Evolutionary conservation across 768 basidiomycete species (phyloP), one percentile per base, ranked within the genome.

Genomic region (Russula abietina): DNA sequence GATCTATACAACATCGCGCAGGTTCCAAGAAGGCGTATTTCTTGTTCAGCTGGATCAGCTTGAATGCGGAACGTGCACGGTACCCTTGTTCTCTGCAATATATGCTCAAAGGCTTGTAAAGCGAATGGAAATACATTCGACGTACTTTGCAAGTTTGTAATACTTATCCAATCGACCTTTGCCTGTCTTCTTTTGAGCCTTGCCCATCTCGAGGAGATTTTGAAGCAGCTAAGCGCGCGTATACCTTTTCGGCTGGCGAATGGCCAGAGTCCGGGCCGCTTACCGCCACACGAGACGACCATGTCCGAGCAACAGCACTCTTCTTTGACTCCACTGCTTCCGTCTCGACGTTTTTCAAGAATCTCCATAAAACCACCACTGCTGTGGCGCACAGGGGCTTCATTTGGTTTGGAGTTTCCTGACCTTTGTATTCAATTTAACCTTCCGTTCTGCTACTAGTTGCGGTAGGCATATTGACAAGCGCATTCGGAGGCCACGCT

Each of bases 31-130:
- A 90, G 17, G 87, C 83, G 76, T 91, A 99, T 78, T 98, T 99
- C 74, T 96, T 94, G 81, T 99, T 98, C 65, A 99, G 78, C 75
- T 99, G 97, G 62, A 99, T 93, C 62, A 99, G 83, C 76, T 99
- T 99, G 87, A 96, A 96, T 2, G 97, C 97, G 17, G 97, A 99
- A 80, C 97, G 97, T 69, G 97, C 97, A 66, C 97, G 91, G 74
- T 95, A 99, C 65, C 97, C 97, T 79, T 99, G 97, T 78, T 98
- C 96, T 76, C 95, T 98, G 72, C 3, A 32, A 4, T 11, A 57
- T 36, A 22, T 28, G 4, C 16, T 55, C 64, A 46, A 43, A 19
- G 17, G n/a, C 1, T 57, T 24, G 41, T 64, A 38, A 61, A 65
- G 30, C 67, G 24, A 26, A 63, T 43, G 32, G 32, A 17, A 36